phyloP scores from a whole-genome alignment of 2,329 filamentous ascomycete species.

The Fusarium protoensiforme region DNA sequence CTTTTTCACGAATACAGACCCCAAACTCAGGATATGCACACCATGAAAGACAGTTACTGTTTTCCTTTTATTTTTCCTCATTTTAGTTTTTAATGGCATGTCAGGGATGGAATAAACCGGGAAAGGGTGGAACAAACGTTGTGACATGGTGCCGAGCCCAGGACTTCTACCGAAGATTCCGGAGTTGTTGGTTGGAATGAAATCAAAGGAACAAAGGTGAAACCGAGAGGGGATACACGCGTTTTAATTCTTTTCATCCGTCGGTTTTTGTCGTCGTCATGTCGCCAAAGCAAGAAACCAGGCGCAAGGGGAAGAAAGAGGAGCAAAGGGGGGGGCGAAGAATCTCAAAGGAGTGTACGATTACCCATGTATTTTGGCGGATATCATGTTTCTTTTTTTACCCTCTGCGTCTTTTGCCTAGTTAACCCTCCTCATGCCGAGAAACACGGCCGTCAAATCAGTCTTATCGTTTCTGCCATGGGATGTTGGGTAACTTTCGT shows the following conservation, averaged over 20 bases:
- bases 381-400: conserved; percentile 13
- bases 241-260: conserved; percentile 10
- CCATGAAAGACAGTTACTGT: conserved; percentile 8
- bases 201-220: background rate
- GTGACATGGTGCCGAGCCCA: background rate
- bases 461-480: background rate
- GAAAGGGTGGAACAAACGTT: background rate
- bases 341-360: conserved; percentile 18
- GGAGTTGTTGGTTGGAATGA: background rate
- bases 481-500: background rate
- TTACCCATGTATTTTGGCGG: conserved; percentile 26
- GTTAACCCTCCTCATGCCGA: conserved; percentile 17
- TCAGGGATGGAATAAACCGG: conserved; percentile 15
- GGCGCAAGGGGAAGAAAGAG: conserved; percentile 17
- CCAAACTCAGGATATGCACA: conserved; percentile 11
- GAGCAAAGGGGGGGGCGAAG: background rate
- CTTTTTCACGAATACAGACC: conserved; percentile 22
- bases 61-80: conserved; percentile 4
- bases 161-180: background rate
- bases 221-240: background rate
- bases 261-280: background rate
- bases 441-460: conserved; percentile 6
- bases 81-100: conserved; percentile 30
- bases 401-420: background rate
- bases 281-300: background rate